phyloP scores from a whole-genome alignment of 257 asterid species.

The Ligustrum vulgare region DNA sequence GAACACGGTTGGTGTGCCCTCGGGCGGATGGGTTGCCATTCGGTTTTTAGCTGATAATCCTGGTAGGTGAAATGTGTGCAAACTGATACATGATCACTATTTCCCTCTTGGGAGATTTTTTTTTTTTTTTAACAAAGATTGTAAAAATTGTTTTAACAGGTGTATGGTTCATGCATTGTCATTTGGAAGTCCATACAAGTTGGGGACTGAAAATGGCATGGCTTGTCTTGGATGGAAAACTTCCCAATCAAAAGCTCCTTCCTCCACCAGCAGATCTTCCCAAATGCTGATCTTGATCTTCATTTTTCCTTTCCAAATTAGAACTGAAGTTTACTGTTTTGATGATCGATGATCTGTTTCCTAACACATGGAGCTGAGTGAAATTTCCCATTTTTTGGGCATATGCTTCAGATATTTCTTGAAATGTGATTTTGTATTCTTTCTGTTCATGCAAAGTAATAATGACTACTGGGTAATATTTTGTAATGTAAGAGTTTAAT shows the following conservation, averaged over 20 bases:
- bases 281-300: constrained; percentile 30
- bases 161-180: constrained; percentile 52
- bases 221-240: constrained; percentile 43
- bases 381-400: not conserved
- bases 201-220: constrained; percentile 57
- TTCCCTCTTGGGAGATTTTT: not conserved
- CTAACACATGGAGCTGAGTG: not conserved
- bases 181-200: constrained; percentile 43
- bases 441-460: not conserved
- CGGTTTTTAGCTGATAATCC: constrained; percentile 53
- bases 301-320: not conserved
- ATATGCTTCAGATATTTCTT: not conserved
- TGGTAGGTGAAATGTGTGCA: constrained; percentile 26
- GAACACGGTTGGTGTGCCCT: constrained; percentile 47
- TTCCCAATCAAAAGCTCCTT: constrained; percentile 40
- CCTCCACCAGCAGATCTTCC: constrained; percentile 52
- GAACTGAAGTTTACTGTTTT: not conserved
- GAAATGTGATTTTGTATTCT: not conserved
- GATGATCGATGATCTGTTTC: not conserved
- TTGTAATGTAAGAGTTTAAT: not conserved
- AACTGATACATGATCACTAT: not conserved
- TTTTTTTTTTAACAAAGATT: not conserved
- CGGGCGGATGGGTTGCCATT: constrained; percentile 55
- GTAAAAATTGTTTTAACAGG: constrained; percentile 15
- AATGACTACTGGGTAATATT: not conserved